Base-by-base conservation (phyloP, 176 grass and related monocot genomes). In the Alloteropsis semialata region DNA sequence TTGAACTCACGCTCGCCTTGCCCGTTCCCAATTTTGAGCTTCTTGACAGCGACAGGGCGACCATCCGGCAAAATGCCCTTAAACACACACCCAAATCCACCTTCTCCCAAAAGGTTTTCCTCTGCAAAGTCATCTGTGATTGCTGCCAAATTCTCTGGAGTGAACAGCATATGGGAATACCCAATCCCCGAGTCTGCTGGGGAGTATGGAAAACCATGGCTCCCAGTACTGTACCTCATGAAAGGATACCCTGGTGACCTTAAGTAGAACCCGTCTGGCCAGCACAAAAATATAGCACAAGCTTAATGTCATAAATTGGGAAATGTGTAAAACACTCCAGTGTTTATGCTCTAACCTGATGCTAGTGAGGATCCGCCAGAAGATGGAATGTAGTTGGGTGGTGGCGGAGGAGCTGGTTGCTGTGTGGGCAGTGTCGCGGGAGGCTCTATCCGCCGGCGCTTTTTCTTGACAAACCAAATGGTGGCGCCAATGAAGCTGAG, bases 1-100 rank as follows among this genome's bases (percentile, higher is more conserved):
- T 85, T 95, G 75, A 95, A 95, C 67, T 95, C 89, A 49, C 90
- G 87, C 42, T 95, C 93, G 2, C 90, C 93, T 61, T 95, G 93
- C n/a, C 78, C 85, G 82, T 87, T 89, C 37, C 87, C 89, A 61
- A 85, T 78, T 69, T 92, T 92, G 10, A 95, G 90, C 85, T 95
- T 89, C 78, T 95, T 95, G 39, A 95, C 88, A n/a, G 93, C 93
- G 8, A 95, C 93, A 63, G 83, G 84, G 33, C 93, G 88, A 72
- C 90, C 90, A 59, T 95, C 93, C 0, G 74, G 79, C 57, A 95
- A 84, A 51, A 77, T 87, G 12, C 93, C 93, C 77, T 84, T 92
- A 71, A 84, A 95, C 4, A 95, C 93, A 49, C 85, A 90, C 72
- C 93, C 90, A 68, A 92, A 95, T 43, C 93, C 93, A 65, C 93